Evolutionary conservation across 2,329 filamentous ascomycete genomes (phyloP), one percentile per base, ranked within the genome.

Genomic region (Exophiala phaeomuriformis): DNA sequence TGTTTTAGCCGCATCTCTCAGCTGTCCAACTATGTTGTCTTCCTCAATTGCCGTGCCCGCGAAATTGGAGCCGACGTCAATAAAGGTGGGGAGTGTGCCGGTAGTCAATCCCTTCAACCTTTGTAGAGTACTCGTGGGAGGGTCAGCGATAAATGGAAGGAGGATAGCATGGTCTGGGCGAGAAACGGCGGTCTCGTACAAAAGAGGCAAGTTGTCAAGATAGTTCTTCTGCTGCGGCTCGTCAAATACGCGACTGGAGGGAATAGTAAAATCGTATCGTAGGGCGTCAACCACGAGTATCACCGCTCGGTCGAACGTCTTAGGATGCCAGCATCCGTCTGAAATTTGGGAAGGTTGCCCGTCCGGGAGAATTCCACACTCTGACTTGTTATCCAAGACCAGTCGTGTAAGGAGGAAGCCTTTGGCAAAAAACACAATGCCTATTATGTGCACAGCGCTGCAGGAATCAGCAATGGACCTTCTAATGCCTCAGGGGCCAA

Each of bases 251-350:
- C 55, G 49, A 41, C 77, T 70, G 56, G 86, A 84, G 0, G 93
- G 93, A 7, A 97, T 82, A 0, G 91, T 94, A 64, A 98, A 98
- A 70, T 98, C 93, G 71, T 98, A 98, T 56, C 93, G 85, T 54
- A 98, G 77, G 49, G 93, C 93, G 69, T 98, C 93, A 53, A 98
- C 86, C 47, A 98, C 75, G 52, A 98, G 80, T 28, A 98, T 80
- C 44, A 98, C 84, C 7, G 91, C 90, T 67, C 90, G 93, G 58
- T 95, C 82, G 67, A 97, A 98, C 1, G 83, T 88, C 73, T 89
- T 95, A 33, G 90, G 88, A 68, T 97, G 90, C 93, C 93, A 98
- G 77, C 93, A 98, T 60, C 93, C 93, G 53, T 78, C 75, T 27
- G 80, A 68, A 27, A 70, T 69, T 37, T 72, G 72, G 1, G 71